Evolutionary conservation across 495 filamentous ascomycete species (phyloP).

Genomic region (Annulohypoxylon bovei): DNA sequence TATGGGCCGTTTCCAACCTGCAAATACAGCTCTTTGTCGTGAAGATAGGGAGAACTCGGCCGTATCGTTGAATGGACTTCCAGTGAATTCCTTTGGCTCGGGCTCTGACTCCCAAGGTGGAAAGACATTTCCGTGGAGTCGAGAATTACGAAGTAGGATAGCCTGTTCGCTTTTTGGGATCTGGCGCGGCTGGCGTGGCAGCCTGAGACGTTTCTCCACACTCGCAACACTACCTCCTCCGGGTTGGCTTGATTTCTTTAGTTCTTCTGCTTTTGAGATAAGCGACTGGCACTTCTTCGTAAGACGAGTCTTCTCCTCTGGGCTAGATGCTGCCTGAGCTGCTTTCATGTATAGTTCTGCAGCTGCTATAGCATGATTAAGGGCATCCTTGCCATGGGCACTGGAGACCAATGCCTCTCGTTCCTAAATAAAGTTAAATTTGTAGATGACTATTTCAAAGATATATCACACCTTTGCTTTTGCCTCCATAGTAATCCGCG

Average conservation of each 20-base stretch:
- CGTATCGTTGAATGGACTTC: conserved; percentile 39
- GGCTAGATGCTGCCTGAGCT: conserved; percentile 59
- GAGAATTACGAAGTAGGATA: conserved; percentile 78
- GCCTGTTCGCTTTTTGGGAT: conserved; percentile 79
- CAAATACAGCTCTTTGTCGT: conserved; percentile 74
- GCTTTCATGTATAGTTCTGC: conserved; percentile 83
- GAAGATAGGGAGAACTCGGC: conserved; percentile 69
- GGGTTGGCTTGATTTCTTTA: conserved; percentile 62
- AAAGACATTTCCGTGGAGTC: conserved; percentile 81
- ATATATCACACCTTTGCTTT: conserved; percentile 52
- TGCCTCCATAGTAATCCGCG: conserved; percentile 49
- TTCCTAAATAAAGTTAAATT: conserved; percentile 58
- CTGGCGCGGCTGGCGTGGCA: conserved; percentile 68
- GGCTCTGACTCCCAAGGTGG: conserved; percentile 80
- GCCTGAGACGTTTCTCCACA: conserved; percentile 45
- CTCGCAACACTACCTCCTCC: conserved; percentile 39
- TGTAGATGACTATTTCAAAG: conserved; percentile 35
- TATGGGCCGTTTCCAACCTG: conserved; percentile 80
- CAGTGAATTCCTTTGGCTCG: conserved; percentile 35
- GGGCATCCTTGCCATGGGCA: conserved; percentile 70
- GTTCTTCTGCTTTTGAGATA: conserved; percentile 73
- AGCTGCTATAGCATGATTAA: conserved; percentile 76
- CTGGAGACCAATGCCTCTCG: conserved; percentile 65
- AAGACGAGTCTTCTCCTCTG: conserved; percentile 67
- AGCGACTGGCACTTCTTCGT: conserved; percentile 72